These are phyloP conservation scores for Aspergillus unguis DNA, from an alignment of 2,329 filamentous ascomycete species.

Conservation along the genomic window DNA sequence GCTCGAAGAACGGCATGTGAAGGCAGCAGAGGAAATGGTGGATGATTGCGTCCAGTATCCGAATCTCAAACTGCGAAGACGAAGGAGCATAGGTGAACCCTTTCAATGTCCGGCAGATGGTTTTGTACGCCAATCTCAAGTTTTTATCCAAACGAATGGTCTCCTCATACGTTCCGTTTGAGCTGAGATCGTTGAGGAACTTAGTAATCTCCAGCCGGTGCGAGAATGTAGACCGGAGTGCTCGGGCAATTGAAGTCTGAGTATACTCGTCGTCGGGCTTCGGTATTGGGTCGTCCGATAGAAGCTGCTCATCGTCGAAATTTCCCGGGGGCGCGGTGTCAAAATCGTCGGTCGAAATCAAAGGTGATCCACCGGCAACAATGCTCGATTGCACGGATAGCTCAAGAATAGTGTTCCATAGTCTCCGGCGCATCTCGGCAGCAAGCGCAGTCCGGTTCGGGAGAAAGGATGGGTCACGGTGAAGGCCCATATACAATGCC, in stretches of 20 bases:
- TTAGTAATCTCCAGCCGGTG: constrained; percentile 35
- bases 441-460: constrained; percentile 21
- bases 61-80: constrained; percentile 17
- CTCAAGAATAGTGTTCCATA: constrained; percentile 37
- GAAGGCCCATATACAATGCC: constrained; percentile 41
- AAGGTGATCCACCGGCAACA: constrained; percentile 33
- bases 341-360: constrained; percentile 20
- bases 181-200: constrained; percentile 25
- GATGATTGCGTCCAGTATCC: constrained; percentile 27
- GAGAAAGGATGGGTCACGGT: constrained; percentile 38
- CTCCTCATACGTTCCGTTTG: constrained; percentile 23
- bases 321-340: constrained; percentile 26
- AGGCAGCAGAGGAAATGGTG: constrained; percentile 28
- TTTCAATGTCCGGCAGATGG: constrained; percentile 32
- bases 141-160: constrained; percentile 39
- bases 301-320: constrained; percentile 41
- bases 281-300: constrained; percentile 23
- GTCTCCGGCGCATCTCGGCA: constrained; percentile 27
- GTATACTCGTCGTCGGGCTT: constrained; percentile 31
- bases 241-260: constrained; percentile 34
- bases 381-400: constrained; percentile 38
- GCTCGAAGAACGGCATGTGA: constrained; percentile 29
- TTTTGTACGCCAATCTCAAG: constrained; percentile 45
- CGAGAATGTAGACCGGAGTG: constrained; percentile 37
- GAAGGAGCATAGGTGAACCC: constrained; percentile 2